Percentiles rank a stretch among this genome's conserved stretches.
These are phyloP conservation scores for Trichoderma endophyticum DNA, from an alignment of 2,329 filamentous ascomycete species.

Conservation along the genomic window DNA sequence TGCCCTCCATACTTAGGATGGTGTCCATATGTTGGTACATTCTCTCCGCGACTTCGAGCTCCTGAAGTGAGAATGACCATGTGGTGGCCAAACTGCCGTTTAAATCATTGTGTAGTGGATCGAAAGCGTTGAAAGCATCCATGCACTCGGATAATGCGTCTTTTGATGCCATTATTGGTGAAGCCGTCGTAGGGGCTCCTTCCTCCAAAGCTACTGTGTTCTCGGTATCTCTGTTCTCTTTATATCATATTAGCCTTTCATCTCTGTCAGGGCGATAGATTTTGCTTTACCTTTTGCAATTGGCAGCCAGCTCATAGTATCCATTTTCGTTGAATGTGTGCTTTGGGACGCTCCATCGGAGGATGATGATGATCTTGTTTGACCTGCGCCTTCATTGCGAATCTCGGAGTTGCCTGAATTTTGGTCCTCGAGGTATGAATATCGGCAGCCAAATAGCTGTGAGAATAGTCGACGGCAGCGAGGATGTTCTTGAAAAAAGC, in stretches of 20 bases:
- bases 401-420: not conserved
- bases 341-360: not conserved
- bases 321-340: not conserved
- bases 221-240: not conserved
- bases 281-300: not conserved
- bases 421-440: conserved; percentile 18
- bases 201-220: not conserved
- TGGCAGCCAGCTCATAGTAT: not conserved
- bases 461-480: conserved; percentile 17
- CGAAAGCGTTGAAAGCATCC: conserved; percentile 15
- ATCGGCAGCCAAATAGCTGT: conserved; percentile 24
- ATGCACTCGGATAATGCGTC: not conserved
- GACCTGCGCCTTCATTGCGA: not conserved
- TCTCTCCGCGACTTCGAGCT: conserved; percentile 5
- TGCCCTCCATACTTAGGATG: not conserved
- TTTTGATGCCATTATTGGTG: not conserved
- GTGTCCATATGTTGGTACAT: conserved; percentile 9
- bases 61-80: not conserved
- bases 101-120: not conserved
- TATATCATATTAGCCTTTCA: not conserved
- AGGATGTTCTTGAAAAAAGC: conserved; percentile 22
- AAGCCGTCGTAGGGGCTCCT: not conserved
- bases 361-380: not conserved
- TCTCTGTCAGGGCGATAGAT: not conserved
- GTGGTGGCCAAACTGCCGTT: too few relatives aligned